Evolutionary conservation across 208 protist species (phyloP), one percentile per base, ranked within the genome.

Genomic region (Kentomonas sorsogonicus): DNA sequence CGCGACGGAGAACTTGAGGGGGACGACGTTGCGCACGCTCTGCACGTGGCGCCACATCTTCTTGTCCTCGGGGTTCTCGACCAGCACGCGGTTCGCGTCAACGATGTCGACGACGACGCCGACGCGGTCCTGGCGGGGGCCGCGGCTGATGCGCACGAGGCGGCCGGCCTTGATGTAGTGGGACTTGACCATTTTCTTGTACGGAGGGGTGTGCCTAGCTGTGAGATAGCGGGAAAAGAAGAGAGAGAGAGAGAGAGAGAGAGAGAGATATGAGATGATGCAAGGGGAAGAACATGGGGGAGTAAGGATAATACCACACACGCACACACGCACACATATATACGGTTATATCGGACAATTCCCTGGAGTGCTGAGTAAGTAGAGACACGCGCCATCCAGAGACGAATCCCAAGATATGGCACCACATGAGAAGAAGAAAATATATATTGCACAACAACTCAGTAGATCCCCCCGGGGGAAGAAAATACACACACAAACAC

Each of bases 41-140:
- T 91, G 80, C 53, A 94, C 86, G 65, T 94, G 86, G 58, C 86
- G 83, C 83, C 86, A 91, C 83, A 94, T 91, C 83, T 91, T 94
- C 60, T 69, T 50, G 58, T 94, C 86, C 63, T 66, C 61, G 13
- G 86, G 73, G 74, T 94, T 94, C 81, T 94, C 86, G 55, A 94
- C 86, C 43, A 94, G 74, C 50, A 94, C 72, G 68, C 86, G 86
- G 78, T 90, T 94, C 78, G 62, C 83, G 67, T 94, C 86, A 61
- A 94, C 69, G 66, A 94, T 94, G 76, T 91, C 86, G 66, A 89
- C 82, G 68, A 93, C 85, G 39, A 82, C 65, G 48, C 68, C 78
- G 29, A 86, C 54, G 71, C 68, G 78, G 72, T 82, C 74, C 74
- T 81, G 74, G 63, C 59, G 86, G 44, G 73, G 64, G 44, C 51